Conservation (phyloP, 805 yeast species). For the Monosporozyma aerobia region DNA sequence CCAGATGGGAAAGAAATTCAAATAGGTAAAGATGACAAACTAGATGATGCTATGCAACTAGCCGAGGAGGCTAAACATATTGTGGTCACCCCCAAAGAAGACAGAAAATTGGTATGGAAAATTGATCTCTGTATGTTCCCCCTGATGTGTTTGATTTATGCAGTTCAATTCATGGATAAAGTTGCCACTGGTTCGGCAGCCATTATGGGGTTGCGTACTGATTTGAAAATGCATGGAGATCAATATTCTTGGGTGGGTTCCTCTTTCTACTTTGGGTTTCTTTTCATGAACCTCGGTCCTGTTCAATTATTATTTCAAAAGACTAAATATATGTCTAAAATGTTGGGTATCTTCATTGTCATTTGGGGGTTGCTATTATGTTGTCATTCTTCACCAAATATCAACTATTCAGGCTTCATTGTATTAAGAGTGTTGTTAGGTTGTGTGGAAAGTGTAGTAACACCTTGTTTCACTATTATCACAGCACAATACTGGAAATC, state of each 20-base stretch:
- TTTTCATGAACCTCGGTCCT: conserved; percentile 41
- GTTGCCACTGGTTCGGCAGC: conserved; percentile 43
- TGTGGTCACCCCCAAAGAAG: conserved; percentile 27
- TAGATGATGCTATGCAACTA: conserved; percentile 39
- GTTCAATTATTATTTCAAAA: conserved; percentile 35
- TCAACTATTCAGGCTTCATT: conserved; percentile 37
- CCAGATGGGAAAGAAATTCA: conserved; percentile 20
- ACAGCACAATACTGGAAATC: conserved; percentile 52
- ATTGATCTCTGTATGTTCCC: conserved; percentile 46
- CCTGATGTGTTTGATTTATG: conserved; percentile 39
- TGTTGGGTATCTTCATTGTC: conserved; percentile 40
- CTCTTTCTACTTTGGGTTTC: conserved; percentile 55
- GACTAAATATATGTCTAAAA: conserved; percentile 44
- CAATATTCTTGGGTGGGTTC: conserved; percentile 50
- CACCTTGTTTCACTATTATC: conserved; percentile 48
- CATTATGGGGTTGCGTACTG: conserved; percentile 41
- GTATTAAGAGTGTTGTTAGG: conserved; percentile 45
- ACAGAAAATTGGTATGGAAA: conserved; percentile 35
- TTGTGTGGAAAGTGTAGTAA: conserved; percentile 41
- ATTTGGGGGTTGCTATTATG: conserved; percentile 54
- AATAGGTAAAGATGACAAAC: conserved; percentile 31
- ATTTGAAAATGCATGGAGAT: conserved; percentile 35
- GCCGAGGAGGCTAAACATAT: conserved; percentile 31
- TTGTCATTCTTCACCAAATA: conserved; percentile 40
- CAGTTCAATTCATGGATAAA: conserved; percentile 55